phyloP scores from a whole-genome alignment of 257 asterid species.

The Nicotiana tomentosiformis region DNA sequence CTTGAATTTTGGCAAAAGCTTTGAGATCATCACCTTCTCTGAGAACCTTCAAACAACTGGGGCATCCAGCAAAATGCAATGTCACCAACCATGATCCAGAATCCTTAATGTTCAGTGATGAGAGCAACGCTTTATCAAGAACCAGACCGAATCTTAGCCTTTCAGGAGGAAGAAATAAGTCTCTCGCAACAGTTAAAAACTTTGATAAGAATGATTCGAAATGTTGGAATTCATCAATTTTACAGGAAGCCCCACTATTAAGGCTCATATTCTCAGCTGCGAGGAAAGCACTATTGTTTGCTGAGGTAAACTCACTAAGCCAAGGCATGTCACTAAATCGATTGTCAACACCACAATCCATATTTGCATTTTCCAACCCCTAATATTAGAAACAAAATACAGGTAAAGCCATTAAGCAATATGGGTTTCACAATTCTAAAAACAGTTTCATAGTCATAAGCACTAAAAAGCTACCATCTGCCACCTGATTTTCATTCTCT shows the following conservation, averaged over 20 bases:
- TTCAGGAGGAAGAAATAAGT: conserved; percentile 78
- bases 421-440: conserved; percentile 15
- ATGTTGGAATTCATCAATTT: conserved; percentile 46
- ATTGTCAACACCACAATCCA: conserved; percentile 45
- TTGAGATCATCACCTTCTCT: conserved; percentile 58
- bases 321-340: conserved; percentile 36
- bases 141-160: conserved; percentile 61
- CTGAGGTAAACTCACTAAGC: conserved; percentile 38
- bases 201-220: conserved; percentile 58
- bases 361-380: conserved; percentile 41
- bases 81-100: conserved; percentile 56
- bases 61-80: conserved; percentile 63
- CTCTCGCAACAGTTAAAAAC: conserved; percentile 52
- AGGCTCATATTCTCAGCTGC: conserved; percentile 37
- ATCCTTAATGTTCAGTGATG: conserved; percentile 49
- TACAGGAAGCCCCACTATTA: conserved; percentile 43
- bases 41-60: conserved; percentile 58
- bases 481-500: conserved; percentile 64
- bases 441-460: conserved; percentile 21
- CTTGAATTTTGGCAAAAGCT: conserved; percentile 46
- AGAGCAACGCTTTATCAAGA: conserved; percentile 59
- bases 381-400: conserved; percentile 20
- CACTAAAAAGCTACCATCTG: conserved; percentile 57
- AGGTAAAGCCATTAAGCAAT: conserved; percentile 12
- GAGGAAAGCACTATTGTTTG: conserved; percentile 36